These are phyloP conservation scores for Calonectria fujianensis DNA, from an alignment of 2,329 filamentous ascomycete species.

Conservation along the genomic window DNA sequence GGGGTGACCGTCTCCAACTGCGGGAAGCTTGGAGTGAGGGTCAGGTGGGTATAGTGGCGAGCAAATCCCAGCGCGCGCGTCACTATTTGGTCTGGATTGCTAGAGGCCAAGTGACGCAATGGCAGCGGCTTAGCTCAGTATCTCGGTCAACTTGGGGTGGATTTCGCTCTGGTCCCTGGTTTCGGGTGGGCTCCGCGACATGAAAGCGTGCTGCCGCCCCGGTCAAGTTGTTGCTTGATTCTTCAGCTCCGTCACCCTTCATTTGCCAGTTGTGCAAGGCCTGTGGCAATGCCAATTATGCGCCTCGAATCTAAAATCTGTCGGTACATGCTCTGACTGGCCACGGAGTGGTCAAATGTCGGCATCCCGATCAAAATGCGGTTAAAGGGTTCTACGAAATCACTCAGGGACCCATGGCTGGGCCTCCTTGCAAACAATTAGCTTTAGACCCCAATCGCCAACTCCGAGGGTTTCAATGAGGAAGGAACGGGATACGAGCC, in stretches of 20 bases:
- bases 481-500: not conserved
- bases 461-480: not conserved
- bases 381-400: slow-evolving; percentile 1
- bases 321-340: slow-evolving; percentile 2
- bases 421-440: not conserved
- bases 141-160: slow-evolving; percentile 9
- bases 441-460: not conserved
- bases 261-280: not conserved
- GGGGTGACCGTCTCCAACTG: not conserved
- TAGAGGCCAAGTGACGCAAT: not conserved
- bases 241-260: not conserved
- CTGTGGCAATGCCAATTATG: not conserved
- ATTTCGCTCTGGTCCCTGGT: not conserved
- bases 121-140: not conserved
- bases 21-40: slow-evolving; percentile 6
- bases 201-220: not conserved
- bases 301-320: slow-evolving; percentile 11
- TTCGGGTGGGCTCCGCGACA: slow-evolving; percentile 1
- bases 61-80: not conserved
- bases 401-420: not conserved
- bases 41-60: slow-evolving; percentile 9
- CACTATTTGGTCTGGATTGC: not conserved
- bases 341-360: not conserved
- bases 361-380: not conserved
- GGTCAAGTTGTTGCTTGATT: not conserved